A percentile compares a stretch with the other conserved stretches of the same genome.
Conservation (phyloP, 176 grass and related monocot genomes). For the Avena eriantha region DNA sequence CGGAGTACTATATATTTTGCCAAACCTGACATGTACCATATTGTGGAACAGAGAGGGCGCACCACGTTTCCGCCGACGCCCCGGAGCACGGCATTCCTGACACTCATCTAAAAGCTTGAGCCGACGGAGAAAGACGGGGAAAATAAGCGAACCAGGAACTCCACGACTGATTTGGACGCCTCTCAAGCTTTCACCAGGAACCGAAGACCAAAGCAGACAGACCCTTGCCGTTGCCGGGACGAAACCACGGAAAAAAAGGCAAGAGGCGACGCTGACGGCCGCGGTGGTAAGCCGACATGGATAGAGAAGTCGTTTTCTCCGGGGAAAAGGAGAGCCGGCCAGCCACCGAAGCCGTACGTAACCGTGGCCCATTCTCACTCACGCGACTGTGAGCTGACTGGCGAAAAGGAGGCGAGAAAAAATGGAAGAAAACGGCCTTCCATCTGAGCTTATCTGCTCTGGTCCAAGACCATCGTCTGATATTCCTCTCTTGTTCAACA, state of each 20-base stretch:
- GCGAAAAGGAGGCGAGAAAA: neutral
- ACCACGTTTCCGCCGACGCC: neutral
- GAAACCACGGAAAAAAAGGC: neutral
- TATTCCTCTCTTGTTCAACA: too few species aligned
- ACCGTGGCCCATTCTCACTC: neutral
- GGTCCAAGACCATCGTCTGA: neutral
- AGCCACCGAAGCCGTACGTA: neutral
- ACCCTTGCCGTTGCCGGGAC: neutral
- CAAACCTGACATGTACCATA: too few species aligned
- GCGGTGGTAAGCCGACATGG: neutral
- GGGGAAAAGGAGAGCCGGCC: neutral
- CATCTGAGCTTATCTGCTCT: conserved; percentile 3
- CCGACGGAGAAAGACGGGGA: too few species aligned
- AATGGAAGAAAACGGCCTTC: conserved; percentile 4
- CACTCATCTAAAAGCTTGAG: too few species aligned
- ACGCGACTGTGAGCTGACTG: neutral
- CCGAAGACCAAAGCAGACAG: neutral
- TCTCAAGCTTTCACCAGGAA: neutral
- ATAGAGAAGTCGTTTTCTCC: conserved; percentile 36
- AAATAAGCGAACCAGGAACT: too few species aligned
- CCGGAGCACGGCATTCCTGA: neutral
- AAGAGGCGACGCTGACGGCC: neutral
- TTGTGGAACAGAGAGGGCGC: too few species aligned
- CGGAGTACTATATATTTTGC: too few species aligned
- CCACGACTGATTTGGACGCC: neutral